Evolutionary conservation across 2,329 filamentous ascomycete genomes (phyloP), one percentile per base, ranked within the genome.

Genomic region (Colletotrichum liaoningense): DNA sequence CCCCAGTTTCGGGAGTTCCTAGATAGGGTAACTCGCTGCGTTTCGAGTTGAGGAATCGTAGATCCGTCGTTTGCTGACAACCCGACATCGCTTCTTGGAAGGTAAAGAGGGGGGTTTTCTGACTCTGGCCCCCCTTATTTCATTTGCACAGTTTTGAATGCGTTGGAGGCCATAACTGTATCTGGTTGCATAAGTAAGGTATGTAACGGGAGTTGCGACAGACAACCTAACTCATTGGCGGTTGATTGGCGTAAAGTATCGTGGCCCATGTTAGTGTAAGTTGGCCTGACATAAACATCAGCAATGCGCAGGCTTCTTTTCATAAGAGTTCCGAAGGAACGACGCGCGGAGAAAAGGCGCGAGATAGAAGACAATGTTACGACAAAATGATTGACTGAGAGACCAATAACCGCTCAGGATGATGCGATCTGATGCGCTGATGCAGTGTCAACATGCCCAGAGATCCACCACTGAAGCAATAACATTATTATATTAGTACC

Each of bases 21-120:
- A 55, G 58, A 60, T 35, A 28, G 46, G 69, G 46, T 30, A 59
- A 54, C 58, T 54, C 42, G 55, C 26, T 16, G 67, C 60, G 71
- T 73, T 73, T 73, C 71, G 71, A 66, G 67, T 73, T 70, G 67
- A 70, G 56, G 58, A 56, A 56, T 57, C 56, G 67, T 62, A 49
- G 56, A 62, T 57, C 56, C 42, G 42, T 57, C 12, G 46, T 57
- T 70, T 70, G 67, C 46, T 38, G 22, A 52, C 55, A 60, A 22
- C 42, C 33, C 33, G 28, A 42, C 46, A 59, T 22, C 38, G 46
- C 49, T 71, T 54, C 54, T 55, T 56, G 63, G 26, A 33, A 52
- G n/a, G 38, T 3, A 6, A 19, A 19, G 19, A 35, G n/a, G 57
- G 54, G 22, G 55, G 12, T 33, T 12, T 22, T 28, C 52, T n/a